These are phyloP conservation scores for Colletotrichum sojae DNA, from an alignment of 2,329 filamentous ascomycete species.

Conservation along the genomic window DNA sequence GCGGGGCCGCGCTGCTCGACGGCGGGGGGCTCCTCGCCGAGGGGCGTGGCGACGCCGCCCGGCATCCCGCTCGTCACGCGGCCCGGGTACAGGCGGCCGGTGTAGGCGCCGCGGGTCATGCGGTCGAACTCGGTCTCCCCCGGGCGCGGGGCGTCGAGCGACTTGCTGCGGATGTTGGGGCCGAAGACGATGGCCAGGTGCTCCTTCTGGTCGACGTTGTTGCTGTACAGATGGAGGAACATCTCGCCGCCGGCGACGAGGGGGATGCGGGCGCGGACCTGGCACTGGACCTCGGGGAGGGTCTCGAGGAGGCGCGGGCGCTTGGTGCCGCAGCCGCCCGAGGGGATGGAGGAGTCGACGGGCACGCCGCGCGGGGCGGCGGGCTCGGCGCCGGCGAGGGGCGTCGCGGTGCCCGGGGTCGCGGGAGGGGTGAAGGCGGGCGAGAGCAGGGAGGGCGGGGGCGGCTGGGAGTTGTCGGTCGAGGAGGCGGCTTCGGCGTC, in stretches of 20 bases:
- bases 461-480: constrained; percentile 45
- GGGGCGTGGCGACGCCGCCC: constrained; percentile 51
- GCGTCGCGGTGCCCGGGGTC: constrained; percentile 72
- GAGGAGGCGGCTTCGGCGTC: constrained; percentile 35
- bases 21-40: constrained; percentile 30
- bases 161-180: constrained; percentile 81
- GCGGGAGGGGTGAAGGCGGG: constrained; percentile 84
- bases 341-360: constrained; percentile 71
- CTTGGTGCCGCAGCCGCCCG: constrained; percentile 73
- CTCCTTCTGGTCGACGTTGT: constrained; percentile 94
- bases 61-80: constrained; percentile 80
- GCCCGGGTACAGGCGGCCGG: constrained; percentile 88
- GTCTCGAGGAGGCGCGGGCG: constrained; percentile 80
- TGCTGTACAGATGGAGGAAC: constrained; percentile 96
- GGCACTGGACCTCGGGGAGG: constrained; percentile 90
- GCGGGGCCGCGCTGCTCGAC: constrained; percentile 62
- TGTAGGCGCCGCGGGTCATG: constrained; percentile 95
- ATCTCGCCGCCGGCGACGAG: constrained; percentile 94
- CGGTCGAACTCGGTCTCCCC: constrained; percentile 90
- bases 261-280: constrained; percentile 94
- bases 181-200: constrained; percentile 98
- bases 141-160: constrained; percentile 77
- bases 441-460: constrained; percentile 83
- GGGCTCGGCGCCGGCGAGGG: constrained; percentile 50
- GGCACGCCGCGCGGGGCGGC: constrained; percentile 66